Evolutionary conservation across 176 grass and related monocot species (phyloP).

Genomic region (Elymus sibiricus): DNA sequence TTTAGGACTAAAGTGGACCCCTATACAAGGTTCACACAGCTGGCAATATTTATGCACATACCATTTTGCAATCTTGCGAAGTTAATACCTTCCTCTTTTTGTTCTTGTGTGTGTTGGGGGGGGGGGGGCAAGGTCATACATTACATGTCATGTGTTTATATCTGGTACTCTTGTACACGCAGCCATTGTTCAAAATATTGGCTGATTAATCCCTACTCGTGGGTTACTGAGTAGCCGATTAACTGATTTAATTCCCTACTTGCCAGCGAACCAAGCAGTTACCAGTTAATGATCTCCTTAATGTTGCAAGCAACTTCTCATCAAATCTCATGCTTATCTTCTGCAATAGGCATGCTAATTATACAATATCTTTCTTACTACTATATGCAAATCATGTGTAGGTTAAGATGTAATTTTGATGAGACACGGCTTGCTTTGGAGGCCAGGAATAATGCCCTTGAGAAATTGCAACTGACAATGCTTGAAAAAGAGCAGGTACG

Average conservation of each 20-base stretch:
- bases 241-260: neutral
- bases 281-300: neutral
- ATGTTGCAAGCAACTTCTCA: neutral
- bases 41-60: neutral
- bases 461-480: constrained; percentile 76
- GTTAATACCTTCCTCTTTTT: neutral
- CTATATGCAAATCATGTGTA: constrained; percentile 48
- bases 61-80: neutral
- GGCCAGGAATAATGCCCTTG: constrained; percentile 76
- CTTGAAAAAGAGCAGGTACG: constrained; percentile 96
- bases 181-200: no score
- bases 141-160: neutral
- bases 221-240: no score
- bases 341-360: constrained; percentile 13
- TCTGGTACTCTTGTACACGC: neutral
- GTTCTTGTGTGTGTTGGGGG: no score
- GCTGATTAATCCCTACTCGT: no score
- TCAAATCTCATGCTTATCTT: constrained; percentile 21
- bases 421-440: constrained; percentile 73
- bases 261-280: neutral
- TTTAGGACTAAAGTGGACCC: neutral
- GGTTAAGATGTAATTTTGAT: constrained; percentile 81
- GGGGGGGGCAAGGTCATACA: no score
- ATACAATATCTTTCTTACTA: constrained; percentile 8
- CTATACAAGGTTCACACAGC: neutral